Evolutionary conservation across 495 filamentous ascomycete species (phyloP).

Genomic region (Penicillium atrosanguineum): DNA sequence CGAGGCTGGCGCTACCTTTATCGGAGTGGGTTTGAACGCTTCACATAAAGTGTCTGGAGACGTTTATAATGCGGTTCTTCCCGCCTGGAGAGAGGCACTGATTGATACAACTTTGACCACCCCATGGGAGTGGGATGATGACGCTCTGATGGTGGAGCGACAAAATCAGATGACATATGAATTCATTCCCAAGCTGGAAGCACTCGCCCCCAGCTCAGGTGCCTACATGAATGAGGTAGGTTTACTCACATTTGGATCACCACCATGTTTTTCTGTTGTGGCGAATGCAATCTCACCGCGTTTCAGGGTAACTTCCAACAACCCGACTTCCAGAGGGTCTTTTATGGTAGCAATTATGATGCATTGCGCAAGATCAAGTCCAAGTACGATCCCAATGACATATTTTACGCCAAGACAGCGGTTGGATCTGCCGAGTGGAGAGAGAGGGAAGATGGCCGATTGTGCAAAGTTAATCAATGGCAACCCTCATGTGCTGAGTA

Average conservation of each 20-base stretch:
- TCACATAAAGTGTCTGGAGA: constrained; percentile 40
- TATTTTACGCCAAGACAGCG: constrained; percentile 58
- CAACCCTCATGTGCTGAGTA: no score
- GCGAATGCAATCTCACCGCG: no score
- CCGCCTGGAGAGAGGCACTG: constrained; percentile 57
- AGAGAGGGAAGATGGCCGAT: constrained; percentile 27
- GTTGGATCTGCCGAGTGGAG: constrained; percentile 62
- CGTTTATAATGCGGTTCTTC: constrained; percentile 54
- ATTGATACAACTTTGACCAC: constrained; percentile 40
- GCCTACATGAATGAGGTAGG: constrained; percentile 46
- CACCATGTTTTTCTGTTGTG: no score
- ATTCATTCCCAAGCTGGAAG: constrained; percentile 41
- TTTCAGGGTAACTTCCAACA: constrained; percentile 50
- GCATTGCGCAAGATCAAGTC: constrained; percentile 38
- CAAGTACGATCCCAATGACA: constrained; percentile 53
- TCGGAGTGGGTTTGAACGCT: constrained; percentile 44
- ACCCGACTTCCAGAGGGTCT: constrained; percentile 48
- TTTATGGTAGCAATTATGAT: constrained; percentile 50
- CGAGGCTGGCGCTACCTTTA: constrained; percentile 43
- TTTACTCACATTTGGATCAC: no score
- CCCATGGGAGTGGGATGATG: constrained; percentile 41
- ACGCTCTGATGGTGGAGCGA: constrained; percentile 31
- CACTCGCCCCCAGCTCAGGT: constrained; percentile 34
- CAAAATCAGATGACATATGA: constrained; percentile 40
- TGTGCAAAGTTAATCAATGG: no score